Evolutionary conservation across 495 filamentous ascomycete species (phyloP).

Genomic region (Penicillium salamii): DNA sequence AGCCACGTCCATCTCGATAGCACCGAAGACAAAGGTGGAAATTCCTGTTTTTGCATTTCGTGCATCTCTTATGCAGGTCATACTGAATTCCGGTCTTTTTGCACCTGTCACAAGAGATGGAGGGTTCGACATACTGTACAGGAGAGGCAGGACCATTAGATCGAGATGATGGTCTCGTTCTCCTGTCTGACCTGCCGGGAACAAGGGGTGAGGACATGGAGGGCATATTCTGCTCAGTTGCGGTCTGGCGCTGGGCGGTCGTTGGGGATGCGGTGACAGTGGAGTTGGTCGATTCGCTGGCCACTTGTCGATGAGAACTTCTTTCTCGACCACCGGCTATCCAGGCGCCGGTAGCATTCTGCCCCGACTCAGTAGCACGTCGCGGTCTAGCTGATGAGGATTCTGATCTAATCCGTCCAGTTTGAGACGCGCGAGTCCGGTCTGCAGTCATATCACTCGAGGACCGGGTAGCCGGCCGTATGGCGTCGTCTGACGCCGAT

Average conservation of each 20-base stretch:
- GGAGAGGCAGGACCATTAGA: conserved; percentile 28
- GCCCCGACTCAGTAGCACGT: conserved; percentile 39
- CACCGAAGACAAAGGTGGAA: conserved; percentile 78
- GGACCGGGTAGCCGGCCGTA: conserved; percentile 37
- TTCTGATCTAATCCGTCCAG: conserved; percentile 22
- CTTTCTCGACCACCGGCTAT: conserved; percentile 29
- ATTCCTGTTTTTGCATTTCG: conserved; percentile 60
- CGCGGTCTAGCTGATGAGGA: conserved; percentile 28
- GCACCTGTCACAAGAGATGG: conserved; percentile 69
- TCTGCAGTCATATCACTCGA: conserved; percentile 44
- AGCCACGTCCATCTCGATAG: conserved; percentile 71
- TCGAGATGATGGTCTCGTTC: conserved; percentile 35
- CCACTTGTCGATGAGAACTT: conserved; percentile 16
- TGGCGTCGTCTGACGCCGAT: conserved; percentile 37
- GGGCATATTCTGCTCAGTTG: conserved; percentile 4
- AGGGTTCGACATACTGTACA: conserved; percentile 63
- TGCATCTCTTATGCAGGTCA: conserved; percentile 76
- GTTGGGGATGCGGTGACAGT: conserved; percentile 5
- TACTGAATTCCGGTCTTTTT: conserved; percentile 68
- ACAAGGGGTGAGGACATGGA: conserved; percentile 18
- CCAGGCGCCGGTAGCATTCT: conserved; percentile 31
- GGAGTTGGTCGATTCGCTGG: conserved; percentile 21
- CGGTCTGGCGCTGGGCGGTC: conserved; percentile 5
- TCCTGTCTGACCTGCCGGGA: conserved; percentile 23
- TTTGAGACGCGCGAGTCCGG: conserved; percentile 29